A percentile compares a stretch with the other conserved stretches of the same genome.
Conservation (phyloP, 441 rosid species). For the Eruca vesicaria region DNA sequence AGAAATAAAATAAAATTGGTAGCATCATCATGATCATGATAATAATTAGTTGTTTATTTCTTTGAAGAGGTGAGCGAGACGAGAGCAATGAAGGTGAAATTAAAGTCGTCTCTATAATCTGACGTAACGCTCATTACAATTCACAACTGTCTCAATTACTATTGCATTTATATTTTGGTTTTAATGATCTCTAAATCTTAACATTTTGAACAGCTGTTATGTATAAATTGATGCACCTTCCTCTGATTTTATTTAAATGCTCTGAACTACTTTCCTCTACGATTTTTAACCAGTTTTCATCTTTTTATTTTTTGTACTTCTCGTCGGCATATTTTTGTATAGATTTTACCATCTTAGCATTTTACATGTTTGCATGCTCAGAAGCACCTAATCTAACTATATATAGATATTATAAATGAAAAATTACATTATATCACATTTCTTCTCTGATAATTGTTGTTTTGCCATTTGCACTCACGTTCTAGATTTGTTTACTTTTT, state of each 20-base stretch:
- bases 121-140: constrained; percentile 80
- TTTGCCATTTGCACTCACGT: constrained; percentile 20
- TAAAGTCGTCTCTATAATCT: constrained; percentile 81
- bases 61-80: constrained; percentile 42
- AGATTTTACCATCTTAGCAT: neutral
- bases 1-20: neutral
- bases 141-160: constrained; percentile 98
- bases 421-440: neutral
- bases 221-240: constrained; percentile 23
- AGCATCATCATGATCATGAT: constrained; percentile 40
- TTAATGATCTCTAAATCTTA: constrained; percentile 72
- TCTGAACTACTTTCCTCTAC: constrained; percentile 35
- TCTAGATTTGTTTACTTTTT: constrained; percentile 25
- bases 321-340: constrained; percentile 8
- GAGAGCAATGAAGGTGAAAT: constrained; percentile 49
- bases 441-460: neutral
- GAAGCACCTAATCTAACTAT: constrained; percentile 9
- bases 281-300: constrained; percentile 12
- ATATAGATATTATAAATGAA: neutral
- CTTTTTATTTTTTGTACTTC: constrained; percentile 11
- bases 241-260: constrained; percentile 32
- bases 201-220: constrained; percentile 36
- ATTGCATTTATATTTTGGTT: constrained; percentile 84
- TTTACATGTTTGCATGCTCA: constrained; percentile 3
- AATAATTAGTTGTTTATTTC: constrained; percentile 35